Conservation (phyloP, 805 yeast species). For the Nakazawaea peltata region DNA sequence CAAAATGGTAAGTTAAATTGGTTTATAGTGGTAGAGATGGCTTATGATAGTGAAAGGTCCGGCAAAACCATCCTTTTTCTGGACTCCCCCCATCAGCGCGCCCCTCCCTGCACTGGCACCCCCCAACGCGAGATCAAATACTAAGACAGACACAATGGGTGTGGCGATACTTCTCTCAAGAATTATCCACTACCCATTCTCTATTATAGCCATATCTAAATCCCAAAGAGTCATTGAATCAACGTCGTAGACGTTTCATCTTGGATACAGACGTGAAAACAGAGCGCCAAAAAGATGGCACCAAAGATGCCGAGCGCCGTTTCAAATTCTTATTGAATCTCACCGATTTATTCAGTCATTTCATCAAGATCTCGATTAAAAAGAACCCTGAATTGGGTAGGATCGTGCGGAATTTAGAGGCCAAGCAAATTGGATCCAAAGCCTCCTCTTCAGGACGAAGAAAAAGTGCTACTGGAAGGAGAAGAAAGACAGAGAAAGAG, state of each 20-base stretch:
- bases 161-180: no score
- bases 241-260: slow-evolving; percentile 40
- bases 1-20: no score
- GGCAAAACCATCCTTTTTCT: no score
- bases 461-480: slow-evolving; percentile 21
- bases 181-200: no score
- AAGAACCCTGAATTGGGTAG: slow-evolving; percentile 68
- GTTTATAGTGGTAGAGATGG: no score
- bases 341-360: slow-evolving; percentile 82
- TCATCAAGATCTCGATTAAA: slow-evolving; percentile 73
- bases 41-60: no score
- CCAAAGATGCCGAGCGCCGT: slow-evolving; percentile 67
- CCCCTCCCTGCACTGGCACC: no score
- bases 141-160: no score
- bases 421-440: slow-evolving; percentile 15
- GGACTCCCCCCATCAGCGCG: no score
- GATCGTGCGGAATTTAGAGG: slow-evolving; percentile 50
- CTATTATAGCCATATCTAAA: no score
- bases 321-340: slow-evolving; percentile 74
- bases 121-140: no score
- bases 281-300: slow-evolving; percentile 41
- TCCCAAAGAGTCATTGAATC: slow-evolving; percentile 21
- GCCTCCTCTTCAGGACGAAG: slow-evolving; percentile 35
- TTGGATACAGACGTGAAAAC: slow-evolving; percentile 47
- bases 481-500: slow-evolving; percentile 84